Percentiles rank a stretch among this genome's conserved stretches.
phyloP scores from a whole-genome alignment of 768 basidiomycete species.

The Obba rivulosa region DNA sequence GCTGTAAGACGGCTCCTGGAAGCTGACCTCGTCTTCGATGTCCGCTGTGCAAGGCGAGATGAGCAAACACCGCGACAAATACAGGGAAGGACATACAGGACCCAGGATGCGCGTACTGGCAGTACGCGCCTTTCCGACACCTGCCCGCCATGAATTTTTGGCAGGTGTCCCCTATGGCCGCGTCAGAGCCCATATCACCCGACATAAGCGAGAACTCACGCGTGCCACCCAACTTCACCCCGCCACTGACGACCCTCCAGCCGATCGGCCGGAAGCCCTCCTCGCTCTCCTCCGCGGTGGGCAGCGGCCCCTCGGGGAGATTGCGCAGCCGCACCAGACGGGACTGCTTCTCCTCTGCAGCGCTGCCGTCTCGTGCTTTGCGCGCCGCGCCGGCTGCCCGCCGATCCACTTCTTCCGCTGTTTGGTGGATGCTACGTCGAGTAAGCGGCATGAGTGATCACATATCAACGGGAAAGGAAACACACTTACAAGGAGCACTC shows the following conservation, averaged over 20 bases:
- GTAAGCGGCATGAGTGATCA: too few relatives aligned
- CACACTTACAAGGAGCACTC: too few relatives aligned
- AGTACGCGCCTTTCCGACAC: constrained; percentile 23
- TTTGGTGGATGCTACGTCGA: too few relatives aligned
- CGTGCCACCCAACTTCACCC: constrained; percentile 57
- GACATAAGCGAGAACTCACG: constrained; percentile 5
- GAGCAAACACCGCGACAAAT: background rate
- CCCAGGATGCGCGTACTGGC: constrained; percentile 20
- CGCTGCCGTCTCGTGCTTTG: constrained; percentile 5
- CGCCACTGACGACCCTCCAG: constrained; percentile 77
- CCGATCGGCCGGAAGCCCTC: constrained; percentile 55
- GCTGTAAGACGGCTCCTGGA: constrained; percentile 3
- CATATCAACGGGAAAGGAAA: too few relatives aligned
- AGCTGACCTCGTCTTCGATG: constrained; percentile 2
- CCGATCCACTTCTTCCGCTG: too few relatives aligned
- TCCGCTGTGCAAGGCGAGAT: background rate
- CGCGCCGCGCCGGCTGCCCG: background rate
- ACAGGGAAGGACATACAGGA: constrained; percentile 3
- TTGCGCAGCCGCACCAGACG: constrained; percentile 1
- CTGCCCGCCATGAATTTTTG: constrained; percentile 19
- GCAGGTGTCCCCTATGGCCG: constrained; percentile 21
- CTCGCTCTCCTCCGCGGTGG: constrained; percentile 29
- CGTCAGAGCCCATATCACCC: background rate
- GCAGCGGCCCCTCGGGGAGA: background rate
- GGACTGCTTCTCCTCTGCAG: constrained; percentile 5